Conservation (phyloP, 2,329 filamentous ascomycete species). For the Bipolaris cookei region DNA sequence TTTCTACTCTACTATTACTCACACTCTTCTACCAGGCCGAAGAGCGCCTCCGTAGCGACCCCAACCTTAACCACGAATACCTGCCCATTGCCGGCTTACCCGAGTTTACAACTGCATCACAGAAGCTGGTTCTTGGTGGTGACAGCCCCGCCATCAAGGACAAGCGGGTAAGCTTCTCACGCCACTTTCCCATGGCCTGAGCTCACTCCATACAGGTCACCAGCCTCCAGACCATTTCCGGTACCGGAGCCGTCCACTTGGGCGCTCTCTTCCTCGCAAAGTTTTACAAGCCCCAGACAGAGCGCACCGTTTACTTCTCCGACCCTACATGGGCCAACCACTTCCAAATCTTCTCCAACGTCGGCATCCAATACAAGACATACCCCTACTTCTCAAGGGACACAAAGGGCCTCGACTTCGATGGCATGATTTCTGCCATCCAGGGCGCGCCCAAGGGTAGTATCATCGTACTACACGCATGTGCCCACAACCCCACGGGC, state of each 20-base stretch:
- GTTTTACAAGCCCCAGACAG: slow-evolving; percentile 75
- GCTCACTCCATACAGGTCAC: slow-evolving; percentile 58
- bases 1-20: not conserved
- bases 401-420: slow-evolving; percentile 90
- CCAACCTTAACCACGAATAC: slow-evolving; percentile 96
- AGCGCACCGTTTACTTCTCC: slow-evolving; percentile 84
- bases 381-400: slow-evolving; percentile 95
- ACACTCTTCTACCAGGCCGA: slow-evolving; percentile 71
- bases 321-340: slow-evolving; percentile 98
- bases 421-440: slow-evolving; percentile 80
- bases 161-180: slow-evolving; percentile 66
- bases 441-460: slow-evolving; percentile 74
- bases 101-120: slow-evolving; percentile 85
- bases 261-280: slow-evolving; percentile 91
- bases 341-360: slow-evolving; percentile 96
- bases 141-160: slow-evolving; percentile 83
- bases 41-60: slow-evolving; percentile 84
- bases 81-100: slow-evolving; percentile 90
- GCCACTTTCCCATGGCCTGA: slow-evolving; percentile 30
- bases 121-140: slow-evolving; percentile 83
- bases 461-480: slow-evolving; percentile 90
- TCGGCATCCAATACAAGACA: slow-evolving; percentile 74
- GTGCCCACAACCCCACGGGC: slow-evolving; percentile 97
- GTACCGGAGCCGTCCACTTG: slow-evolving; percentile 92
- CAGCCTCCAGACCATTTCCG: slow-evolving; percentile 93